A percentile compares a stretch with the other conserved stretches of the same genome.
phyloP scores from a whole-genome alignment of 108 stramenopile species.

The Fragilariopsis cylindrus region DNA sequence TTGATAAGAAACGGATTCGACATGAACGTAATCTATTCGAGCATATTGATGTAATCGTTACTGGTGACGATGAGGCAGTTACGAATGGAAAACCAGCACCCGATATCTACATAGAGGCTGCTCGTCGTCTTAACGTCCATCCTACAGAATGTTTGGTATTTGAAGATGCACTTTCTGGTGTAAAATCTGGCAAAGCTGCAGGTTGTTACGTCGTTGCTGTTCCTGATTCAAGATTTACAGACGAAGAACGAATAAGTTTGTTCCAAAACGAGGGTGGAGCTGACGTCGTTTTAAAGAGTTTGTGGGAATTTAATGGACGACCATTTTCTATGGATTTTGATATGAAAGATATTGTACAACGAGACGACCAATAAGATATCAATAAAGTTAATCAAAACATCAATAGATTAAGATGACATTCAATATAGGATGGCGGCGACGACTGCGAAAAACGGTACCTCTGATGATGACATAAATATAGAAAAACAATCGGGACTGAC shows the following conservation, averaged over 20 bases:
- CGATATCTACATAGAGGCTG: constrained; percentile 81
- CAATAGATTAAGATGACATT: no score
- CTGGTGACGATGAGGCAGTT: constrained; percentile 72
- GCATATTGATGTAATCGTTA: constrained; percentile 55
- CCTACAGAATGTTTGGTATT: constrained; percentile 79
- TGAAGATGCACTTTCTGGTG: constrained; percentile 80
- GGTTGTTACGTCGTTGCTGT: constrained; percentile 75
- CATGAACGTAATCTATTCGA: constrained; percentile 59
- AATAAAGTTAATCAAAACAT: no score
- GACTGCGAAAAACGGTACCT: no score
- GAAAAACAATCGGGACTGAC: no score
- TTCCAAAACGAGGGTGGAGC: constrained; percentile 44
- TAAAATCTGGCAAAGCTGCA: constrained; percentile 61
- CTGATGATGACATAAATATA: no score
- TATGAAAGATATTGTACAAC: not conserved
- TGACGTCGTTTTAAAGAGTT: constrained; percentile 57
- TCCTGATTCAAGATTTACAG: constrained; percentile 63
- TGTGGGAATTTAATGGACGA: constrained; percentile 64
- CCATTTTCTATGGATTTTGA: constrained; percentile 36
- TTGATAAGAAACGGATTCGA: constrained; percentile 54
- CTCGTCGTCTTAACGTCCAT: constrained; percentile 51
- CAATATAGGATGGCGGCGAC: no score
- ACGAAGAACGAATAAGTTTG: constrained; percentile 36
- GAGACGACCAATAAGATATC: not conserved
- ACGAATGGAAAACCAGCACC: constrained; percentile 81